Conservation (phyloP, 1,284 basidiomycete genomes). For the Ceratobasidium papillatum region DNA sequence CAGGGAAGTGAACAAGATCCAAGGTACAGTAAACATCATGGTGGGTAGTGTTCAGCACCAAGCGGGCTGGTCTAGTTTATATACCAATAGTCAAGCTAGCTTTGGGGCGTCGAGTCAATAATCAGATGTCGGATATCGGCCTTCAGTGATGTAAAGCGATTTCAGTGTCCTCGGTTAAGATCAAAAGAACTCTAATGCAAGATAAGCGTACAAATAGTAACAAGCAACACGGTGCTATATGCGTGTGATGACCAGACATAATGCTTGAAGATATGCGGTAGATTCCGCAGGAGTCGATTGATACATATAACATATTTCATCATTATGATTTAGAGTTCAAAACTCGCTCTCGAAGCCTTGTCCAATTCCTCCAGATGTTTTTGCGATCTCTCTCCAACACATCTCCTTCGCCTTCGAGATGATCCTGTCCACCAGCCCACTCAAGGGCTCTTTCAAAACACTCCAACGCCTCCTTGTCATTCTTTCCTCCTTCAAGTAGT, state of each 20-base stretch:
- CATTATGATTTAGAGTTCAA: background rate
- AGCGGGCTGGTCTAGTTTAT: background rate
- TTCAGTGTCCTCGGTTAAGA: constrained; percentile 1
- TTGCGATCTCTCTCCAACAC: constrained; percentile 23
- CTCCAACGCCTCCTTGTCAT: constrained; percentile 57
- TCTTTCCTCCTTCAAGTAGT: constrained; percentile 55
- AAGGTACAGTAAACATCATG: background rate
- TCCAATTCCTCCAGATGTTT: constrained; percentile 37
- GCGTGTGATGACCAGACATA: background rate
- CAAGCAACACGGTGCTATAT: background rate
- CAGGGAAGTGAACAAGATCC: background rate
- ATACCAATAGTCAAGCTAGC: background rate
- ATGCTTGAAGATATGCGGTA: background rate
- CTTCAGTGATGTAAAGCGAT: background rate
- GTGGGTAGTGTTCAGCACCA: background rate
- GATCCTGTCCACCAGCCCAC: constrained; percentile 62
- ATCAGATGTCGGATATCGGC: background rate
- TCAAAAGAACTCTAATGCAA: background rate
- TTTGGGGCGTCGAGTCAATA: background rate
- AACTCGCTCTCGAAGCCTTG: constrained; percentile 10
- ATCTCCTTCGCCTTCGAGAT: constrained; percentile 43
- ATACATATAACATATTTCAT: background rate
- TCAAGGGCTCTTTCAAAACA: constrained; percentile 69
- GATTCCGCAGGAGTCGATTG: background rate
- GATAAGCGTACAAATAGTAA: background rate